phyloP scores from a whole-genome alignment of 1,139 yeast genomes.

The Candida sp. region DNA sequence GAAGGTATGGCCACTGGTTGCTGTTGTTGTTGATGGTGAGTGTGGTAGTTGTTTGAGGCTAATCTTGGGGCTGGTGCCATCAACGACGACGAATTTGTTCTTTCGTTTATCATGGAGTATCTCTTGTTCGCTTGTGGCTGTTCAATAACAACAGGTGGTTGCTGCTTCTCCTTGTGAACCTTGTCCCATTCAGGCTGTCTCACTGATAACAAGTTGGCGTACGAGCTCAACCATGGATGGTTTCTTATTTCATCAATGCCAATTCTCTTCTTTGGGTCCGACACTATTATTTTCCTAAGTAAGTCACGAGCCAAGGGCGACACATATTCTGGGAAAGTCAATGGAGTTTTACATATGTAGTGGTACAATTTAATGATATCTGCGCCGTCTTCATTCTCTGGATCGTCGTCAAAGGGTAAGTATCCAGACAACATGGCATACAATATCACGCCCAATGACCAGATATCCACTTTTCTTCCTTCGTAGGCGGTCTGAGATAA shows the following conservation, averaged over 20 bases:
- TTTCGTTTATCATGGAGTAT: constrained; percentile 50
- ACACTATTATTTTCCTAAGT: constrained; percentile 79
- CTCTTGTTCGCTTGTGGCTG: constrained; percentile 31
- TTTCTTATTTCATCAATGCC: constrained; percentile 69
- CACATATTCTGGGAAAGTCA: constrained; percentile 95
- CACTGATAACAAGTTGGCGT: constrained; percentile 79
- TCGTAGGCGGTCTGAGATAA: constrained; percentile 87
- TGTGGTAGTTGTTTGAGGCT: neutral
- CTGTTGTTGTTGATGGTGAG: constrained; percentile 10
- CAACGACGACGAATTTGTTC: constrained; percentile 42
- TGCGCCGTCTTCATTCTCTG: constrained; percentile 94
- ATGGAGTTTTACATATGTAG: constrained; percentile 88
- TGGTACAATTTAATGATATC: constrained; percentile 91
- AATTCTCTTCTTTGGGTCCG: constrained; percentile 85
- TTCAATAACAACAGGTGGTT: constrained; percentile 16
- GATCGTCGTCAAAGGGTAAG: constrained; percentile 97
- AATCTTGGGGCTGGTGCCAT: constrained; percentile 23
- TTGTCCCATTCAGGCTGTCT: constrained; percentile 93
- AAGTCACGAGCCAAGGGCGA: constrained; percentile 93
- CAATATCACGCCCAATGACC: constrained; percentile 96
- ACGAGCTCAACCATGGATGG: constrained; percentile 89
- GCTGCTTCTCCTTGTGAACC: constrained; percentile 39
- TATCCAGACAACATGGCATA: constrained; percentile 99
- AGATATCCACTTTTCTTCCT: constrained; percentile 94
- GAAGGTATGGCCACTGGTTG: constrained; percentile 38